phyloP scores from a whole-genome alignment of 2,329 filamentous ascomycete genomes.

The Aspergillus sp. region DNA sequence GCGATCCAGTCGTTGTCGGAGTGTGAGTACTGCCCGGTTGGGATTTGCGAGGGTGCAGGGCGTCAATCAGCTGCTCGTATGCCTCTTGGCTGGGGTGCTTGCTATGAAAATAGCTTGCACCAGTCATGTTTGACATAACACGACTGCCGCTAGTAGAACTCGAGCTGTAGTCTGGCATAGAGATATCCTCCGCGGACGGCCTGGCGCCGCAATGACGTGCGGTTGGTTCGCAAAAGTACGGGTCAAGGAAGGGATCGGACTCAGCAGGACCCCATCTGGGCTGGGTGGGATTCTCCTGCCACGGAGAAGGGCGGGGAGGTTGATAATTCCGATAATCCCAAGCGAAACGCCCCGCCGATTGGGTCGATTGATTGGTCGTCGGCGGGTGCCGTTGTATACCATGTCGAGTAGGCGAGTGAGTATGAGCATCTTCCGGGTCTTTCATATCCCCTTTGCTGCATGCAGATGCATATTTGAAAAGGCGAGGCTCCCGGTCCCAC shows the following conservation, averaged over 20 bases:
- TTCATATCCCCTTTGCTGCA: conserved; percentile 35
- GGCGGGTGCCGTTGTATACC: conserved; percentile 19
- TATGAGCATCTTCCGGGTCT: conserved; percentile 55
- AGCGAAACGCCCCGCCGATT: too few species aligned
- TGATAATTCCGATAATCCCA: conserved; percentile 33
- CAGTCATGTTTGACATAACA: conserved; percentile 40
- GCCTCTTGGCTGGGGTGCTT: conserved; percentile 40
- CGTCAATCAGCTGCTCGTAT: conserved; percentile 35
- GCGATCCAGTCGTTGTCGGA: conserved; percentile 24
- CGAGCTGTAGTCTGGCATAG: conserved; percentile 50
- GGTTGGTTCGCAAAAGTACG: conserved; percentile 28
- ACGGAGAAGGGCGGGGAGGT: conserved; percentile 22
- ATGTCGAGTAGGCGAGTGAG: conserved; percentile 58
- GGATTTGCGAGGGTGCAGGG: conserved; percentile 35
- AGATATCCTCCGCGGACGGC: conserved; percentile 43
- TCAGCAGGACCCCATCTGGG: conserved; percentile 28
- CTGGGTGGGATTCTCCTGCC: conserved; percentile 20
- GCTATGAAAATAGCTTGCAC: conserved; percentile 41
- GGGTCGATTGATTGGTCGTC: conserved; percentile 19
- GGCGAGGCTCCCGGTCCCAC: conserved; percentile 55
- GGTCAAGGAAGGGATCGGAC: conserved; percentile 43
- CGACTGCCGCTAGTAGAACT: conserved; percentile 39
- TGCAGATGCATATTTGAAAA: conserved; percentile 33
- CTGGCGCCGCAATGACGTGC: conserved; percentile 30
- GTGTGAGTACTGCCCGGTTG: conserved; percentile 24